Percentiles rank a stretch among this genome's conserved stretches.
phyloP scores from a whole-genome alignment of 2,329 filamentous ascomycete genomes.

The Neopestalotiopsis clavispora region DNA sequence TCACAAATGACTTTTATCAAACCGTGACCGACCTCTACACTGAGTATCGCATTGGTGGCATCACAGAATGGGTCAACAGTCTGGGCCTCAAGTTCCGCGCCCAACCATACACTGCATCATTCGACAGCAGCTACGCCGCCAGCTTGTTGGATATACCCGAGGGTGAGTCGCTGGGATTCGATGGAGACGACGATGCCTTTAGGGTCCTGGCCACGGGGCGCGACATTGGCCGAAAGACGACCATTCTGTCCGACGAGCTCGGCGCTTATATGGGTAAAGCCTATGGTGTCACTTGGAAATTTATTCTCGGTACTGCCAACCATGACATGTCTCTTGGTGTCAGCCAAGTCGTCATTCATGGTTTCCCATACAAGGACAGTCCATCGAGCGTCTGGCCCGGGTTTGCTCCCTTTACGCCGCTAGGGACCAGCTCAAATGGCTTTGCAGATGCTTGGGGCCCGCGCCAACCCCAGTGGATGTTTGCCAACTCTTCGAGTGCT shows the following conservation, averaged over 20 bases:
- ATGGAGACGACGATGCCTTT: not conserved
- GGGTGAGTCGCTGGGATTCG: not conserved
- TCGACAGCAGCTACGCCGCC: not conserved
- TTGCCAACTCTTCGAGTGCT: not conserved
- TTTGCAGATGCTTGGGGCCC: not conserved
- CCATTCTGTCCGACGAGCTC: conserved; percentile 1
- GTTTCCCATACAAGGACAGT: not conserved
- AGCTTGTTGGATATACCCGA: not conserved
- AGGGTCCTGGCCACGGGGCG: not conserved
- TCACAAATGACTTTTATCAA: not conserved
- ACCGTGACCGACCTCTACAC: not conserved
- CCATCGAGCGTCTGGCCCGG: not conserved
- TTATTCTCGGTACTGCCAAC: not conserved
- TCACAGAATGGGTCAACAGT: not conserved
- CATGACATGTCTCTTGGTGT: not conserved
- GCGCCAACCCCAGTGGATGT: conserved; percentile 3
- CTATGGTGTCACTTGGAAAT: not conserved
- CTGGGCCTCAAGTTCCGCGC: not conserved
- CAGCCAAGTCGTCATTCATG: not conserved
- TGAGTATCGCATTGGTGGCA: not conserved
- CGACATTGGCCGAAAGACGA: not conserved
- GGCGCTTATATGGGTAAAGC: not conserved
- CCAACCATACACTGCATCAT: not conserved
- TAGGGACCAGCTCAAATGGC: not conserved
- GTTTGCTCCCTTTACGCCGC: not conserved